Base-by-base conservation (phyloP, 768 basidiomycete genomes). In the Suillus alpinus region DNA sequence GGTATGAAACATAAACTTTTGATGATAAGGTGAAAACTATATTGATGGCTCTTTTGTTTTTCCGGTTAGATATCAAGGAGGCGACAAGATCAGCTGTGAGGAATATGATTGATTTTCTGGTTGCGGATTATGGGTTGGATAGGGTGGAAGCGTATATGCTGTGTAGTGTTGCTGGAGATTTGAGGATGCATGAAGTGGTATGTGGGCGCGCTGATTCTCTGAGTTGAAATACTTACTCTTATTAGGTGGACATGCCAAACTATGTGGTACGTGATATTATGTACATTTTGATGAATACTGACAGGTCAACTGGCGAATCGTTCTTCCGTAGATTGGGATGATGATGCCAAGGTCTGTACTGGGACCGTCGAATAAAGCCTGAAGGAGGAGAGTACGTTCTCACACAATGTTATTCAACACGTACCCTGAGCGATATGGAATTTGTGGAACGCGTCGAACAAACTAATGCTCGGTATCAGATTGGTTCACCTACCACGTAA, bases 231-330 rank as follows among this genome's bases (percentile, higher is more conserved):
- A 29, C 31, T 55, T 18, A 49, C 29, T 58, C 6, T 18, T 32
- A 10, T 20, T 32, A 85, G 84, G 83, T 86, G 40, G 85, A 86
- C 62, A 86, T 86, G 85, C 85, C 85, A 12, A 86, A 86, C 62
- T 86, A 84, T 63, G 78, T 86, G 40, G 85, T 86, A 68, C 59
- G 81, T 74, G 16, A 52, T 26, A 16, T 23, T 52, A 57, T 36
- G 49, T 41, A 47, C 10, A n/a, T 29, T 18, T 14, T 36, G 9
- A 32, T 12, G 13, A 2, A 14, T 4, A 8, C 31, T 2, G 18
- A 32, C 0, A n/a, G 9, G 32, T 29, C 43, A 51, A n/a, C 56
- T 36, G 8, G 4, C 26, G 26, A 47, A 9, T 13, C 4, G 43
- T 20, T 20, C 57, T 39, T 55, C 3, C 56, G n/a, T 47, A 83